Conservation (phyloP, 176 grass and related monocot genomes). For the Carex parvula region DNA sequence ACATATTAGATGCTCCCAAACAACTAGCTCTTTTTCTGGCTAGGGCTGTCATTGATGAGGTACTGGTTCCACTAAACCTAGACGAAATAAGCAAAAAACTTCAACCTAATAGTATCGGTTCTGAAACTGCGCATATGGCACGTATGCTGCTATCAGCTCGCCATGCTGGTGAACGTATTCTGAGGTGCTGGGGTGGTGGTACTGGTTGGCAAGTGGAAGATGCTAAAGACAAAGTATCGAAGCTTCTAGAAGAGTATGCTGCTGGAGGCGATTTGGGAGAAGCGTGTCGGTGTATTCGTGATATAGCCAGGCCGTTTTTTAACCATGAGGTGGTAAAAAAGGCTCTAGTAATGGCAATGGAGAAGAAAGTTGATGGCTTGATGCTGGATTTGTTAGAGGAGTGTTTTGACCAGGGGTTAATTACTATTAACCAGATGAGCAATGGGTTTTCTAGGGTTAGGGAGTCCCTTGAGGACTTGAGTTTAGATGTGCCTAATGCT, state of each 20-base stretch:
- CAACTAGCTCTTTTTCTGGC: conserved; percentile 83
- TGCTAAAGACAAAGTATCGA: conserved; percentile 75
- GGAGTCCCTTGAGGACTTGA: conserved; percentile 66
- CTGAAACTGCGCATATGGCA: conserved; percentile 56
- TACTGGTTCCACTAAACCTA: conserved; percentile 60
- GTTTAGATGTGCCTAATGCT: conserved; percentile 65
- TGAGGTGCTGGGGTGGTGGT: conserved; percentile 83
- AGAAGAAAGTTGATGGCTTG: conserved; percentile 56
- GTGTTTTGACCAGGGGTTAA: conserved; percentile 67
- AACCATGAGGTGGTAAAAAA: conserved; percentile 94
- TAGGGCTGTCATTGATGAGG: conserved; percentile 77
- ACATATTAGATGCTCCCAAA: conserved; percentile 75
- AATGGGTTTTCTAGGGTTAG: conserved; percentile 63
- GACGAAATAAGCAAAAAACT: conserved; percentile 69
- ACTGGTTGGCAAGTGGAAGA: conserved; percentile 87
- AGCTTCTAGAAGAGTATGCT: conserved; percentile 73
- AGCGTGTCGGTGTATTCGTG: conserved; percentile 76
- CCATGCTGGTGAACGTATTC: conserved; percentile 70
- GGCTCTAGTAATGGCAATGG: conserved; percentile 73
- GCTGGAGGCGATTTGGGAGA: conserved; percentile 57
- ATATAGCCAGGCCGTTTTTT: conserved; percentile 82
- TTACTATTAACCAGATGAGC: conserved; percentile 86
- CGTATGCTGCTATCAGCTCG: conserved; percentile 55
- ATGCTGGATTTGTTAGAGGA: conserved; percentile 56
- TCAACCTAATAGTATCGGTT: conserved; percentile 40